Conservation (phyloP, 1,139 yeast species). For the Citeromyces siamensis region DNA sequence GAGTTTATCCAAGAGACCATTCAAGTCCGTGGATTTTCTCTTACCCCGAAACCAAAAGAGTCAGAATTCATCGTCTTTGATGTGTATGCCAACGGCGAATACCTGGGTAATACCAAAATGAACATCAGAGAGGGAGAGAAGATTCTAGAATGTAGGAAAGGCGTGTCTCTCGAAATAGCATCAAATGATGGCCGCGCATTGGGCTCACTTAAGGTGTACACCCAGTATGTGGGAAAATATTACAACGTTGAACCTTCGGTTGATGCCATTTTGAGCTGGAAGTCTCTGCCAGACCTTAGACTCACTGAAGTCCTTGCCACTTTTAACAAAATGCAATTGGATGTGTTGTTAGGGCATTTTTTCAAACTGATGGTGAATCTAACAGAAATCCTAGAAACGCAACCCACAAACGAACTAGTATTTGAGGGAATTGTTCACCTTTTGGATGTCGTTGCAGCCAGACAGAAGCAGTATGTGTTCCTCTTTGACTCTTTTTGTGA, state of each 20-base stretch:
- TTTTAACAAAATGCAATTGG: slow-evolving; percentile 31
- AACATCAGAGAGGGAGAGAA: slow-evolving; percentile 19
- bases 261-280: slow-evolving; percentile 47
- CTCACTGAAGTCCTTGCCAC: slow-evolving; percentile 18
- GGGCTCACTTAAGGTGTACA: slow-evolving; percentile 43
- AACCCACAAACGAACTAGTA: slow-evolving; percentile 16
- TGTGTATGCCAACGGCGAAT: slow-evolving; percentile 52
- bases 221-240: slow-evolving; percentile 61
- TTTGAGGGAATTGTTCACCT: slow-evolving; percentile 50
- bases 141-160: slow-evolving; percentile 22
- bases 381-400: slow-evolving; percentile 22
- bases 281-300: slow-evolving; percentile 16
- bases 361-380: slow-evolving; percentile 34
- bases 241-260: slow-evolving; percentile 52
- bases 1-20: slow-evolving; percentile 26
- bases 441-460: slow-evolving; percentile 52
- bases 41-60: slow-evolving; percentile 19
- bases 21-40: slow-evolving; percentile 34
- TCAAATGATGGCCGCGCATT: slow-evolving; percentile 21
- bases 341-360: slow-evolving; percentile 36
- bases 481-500: slow-evolving; percentile 36
- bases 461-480: slow-evolving; percentile 50
- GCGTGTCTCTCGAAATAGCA: slow-evolving; percentile 15
- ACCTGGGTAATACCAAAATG: slow-evolving; percentile 39
- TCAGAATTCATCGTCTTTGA: slow-evolving; percentile 47